Conservation (phyloP, 2,329 filamentous ascomycete species). For the Shiraia bambusicola region DNA sequence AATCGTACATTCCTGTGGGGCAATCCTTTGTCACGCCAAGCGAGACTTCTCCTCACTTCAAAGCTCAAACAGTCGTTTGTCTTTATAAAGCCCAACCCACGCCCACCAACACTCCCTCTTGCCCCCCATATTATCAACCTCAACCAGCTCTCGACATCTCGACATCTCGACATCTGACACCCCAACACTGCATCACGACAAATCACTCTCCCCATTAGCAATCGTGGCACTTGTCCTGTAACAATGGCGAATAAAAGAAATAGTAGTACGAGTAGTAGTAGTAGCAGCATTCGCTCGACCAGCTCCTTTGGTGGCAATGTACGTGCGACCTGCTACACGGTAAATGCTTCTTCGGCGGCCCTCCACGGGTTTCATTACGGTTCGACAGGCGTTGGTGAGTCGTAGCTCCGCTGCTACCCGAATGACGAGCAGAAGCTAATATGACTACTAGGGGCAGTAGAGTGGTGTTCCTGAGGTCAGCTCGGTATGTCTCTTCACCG, state of each 20-base stretch:
- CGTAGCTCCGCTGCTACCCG: slow-evolving; percentile 61
- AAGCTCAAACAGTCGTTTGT: no score
- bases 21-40: no score
- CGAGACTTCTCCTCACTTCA: no score
- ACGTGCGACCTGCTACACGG: slow-evolving; percentile 88
- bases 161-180: slow-evolving; percentile 18
- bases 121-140: no score
- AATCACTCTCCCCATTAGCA: no score
- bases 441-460: slow-evolving; percentile 71
- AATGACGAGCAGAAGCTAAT: slow-evolving; percentile 82
- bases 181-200: no score
- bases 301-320: slow-evolving; percentile 67
- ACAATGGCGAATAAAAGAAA: slow-evolving; percentile 74
- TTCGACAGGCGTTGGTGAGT: no score
- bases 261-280: slow-evolving; percentile 65
- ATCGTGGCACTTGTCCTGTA: slow-evolving; percentile 48
- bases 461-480: slow-evolving; percentile 51
- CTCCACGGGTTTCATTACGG: slow-evolving; percentile 47
- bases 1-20: no score
- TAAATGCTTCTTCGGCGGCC: slow-evolving; percentile 64
- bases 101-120: no score
- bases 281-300: slow-evolving; percentile 53
- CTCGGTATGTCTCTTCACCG: slow-evolving; percentile 38
- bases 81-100: neutral
- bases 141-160: slow-evolving; percentile 2